A percentile compares a stretch with the other conserved stretches of the same genome.
Conservation (phyloP, 78 protist species). For the Dictyostelium capitatum region DNA sequence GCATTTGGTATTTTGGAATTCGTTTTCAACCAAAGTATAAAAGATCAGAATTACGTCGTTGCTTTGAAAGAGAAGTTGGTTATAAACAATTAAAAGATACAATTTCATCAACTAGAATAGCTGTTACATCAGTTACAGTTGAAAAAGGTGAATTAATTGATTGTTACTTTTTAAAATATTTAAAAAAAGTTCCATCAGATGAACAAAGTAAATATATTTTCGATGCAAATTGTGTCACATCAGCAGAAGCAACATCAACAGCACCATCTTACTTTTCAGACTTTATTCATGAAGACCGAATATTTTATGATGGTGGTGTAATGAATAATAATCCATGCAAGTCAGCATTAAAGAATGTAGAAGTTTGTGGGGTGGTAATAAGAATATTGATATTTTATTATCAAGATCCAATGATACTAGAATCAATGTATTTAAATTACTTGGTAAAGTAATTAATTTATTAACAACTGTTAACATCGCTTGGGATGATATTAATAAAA, state of each 20-base stretch:
- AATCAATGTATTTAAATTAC: too few species aligned
- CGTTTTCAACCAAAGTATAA: not conserved
- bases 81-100: not conserved
- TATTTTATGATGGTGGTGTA: conserved; percentile 22
- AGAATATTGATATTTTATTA: too few species aligned
- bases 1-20: not conserved
- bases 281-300: not conserved
- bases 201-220: not conserved
- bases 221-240: not conserved
- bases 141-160: not conserved
- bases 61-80: not conserved
- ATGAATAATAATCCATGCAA: not conserved
- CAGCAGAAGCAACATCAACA: not conserved
- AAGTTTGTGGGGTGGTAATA: not conserved
- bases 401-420: too few species aligned
- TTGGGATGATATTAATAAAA: too few species aligned
- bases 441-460: too few species aligned
- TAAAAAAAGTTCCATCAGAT: not conserved
- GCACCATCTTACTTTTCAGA: conserved; percentile 12
- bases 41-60: not conserved
- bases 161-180: not conserved
- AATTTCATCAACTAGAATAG: not conserved
- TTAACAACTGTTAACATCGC: too few species aligned
- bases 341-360: not conserved
- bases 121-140: not conserved